Base-by-base conservation (phyloP, 441 rosid species). In the Populus hybrid region DNA sequence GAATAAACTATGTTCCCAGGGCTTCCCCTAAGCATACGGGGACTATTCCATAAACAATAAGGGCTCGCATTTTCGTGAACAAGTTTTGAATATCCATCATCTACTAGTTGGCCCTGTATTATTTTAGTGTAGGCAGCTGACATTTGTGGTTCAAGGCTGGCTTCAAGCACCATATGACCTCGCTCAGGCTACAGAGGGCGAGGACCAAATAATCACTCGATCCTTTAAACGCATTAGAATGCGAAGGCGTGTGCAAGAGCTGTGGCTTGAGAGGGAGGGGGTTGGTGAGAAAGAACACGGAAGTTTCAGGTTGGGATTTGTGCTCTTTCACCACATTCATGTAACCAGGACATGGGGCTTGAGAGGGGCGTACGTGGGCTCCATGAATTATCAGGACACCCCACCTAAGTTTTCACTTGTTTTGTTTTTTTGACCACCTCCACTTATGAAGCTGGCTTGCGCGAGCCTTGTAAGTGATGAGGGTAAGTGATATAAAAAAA, bases 261-360 rank as follows among this genome's bases (percentile, higher is more conserved):
- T 14, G 56, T 33, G 20, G 69, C 50, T 40, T 0, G 67, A 67
- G 83, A 26, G 68, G 69, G 29, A 40, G 61, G 18, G 74, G 69
- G 78, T 68, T 79, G 38, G 87, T 74, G 75, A 78, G 64, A 38
- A 66, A 50, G 82, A 73, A 10, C 78, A 73, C 81, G 83, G 82
- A 79, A 74, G 69, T 76, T 75, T 38, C 50, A 72, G 80, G 74
- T 74, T 74, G 86, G 81, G 76, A 74, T 76, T 68, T 74, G 87
- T 78, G 87, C 71, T 40, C 31, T 28, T 61, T 69, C 64, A 23
- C 50, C 65, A 72, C 45, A 45, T 69, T 71, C 85, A 80, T 82
- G 26, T 70, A 76, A 78, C 79, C 77, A 50, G 78, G 64, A 45
- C 77, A 71, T 69, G 78, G 82, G 16, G 9, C n/a, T 40, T 11